Conservation (phyloP, 2,329 filamentous ascomycete genomes). For the Penicillium fuscoglaucum region DNA sequence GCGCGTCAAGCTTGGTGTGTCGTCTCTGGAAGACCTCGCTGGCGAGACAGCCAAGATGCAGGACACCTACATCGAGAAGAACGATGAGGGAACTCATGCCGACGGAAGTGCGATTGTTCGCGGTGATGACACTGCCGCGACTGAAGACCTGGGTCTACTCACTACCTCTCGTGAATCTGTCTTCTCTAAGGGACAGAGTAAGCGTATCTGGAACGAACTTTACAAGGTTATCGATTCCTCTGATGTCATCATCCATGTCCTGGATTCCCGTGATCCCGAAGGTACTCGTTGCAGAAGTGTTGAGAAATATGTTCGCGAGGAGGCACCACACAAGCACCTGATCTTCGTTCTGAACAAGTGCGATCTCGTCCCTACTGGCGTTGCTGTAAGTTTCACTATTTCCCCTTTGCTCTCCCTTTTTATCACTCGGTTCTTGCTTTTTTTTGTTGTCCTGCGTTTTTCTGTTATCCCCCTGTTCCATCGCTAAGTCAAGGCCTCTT, state of each 20-base stretch:
- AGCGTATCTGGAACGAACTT: constrained; percentile 95
- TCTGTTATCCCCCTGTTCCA: constrained; percentile 34
- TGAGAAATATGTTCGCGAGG: constrained; percentile 89
- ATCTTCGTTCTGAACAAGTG: constrained; percentile 89
- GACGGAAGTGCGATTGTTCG: constrained; percentile 66
- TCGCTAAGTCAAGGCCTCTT: constrained; percentile 89
- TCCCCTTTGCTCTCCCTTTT: constrained; percentile 5
- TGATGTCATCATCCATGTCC: constrained; percentile 92
- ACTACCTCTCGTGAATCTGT: constrained; percentile 76
- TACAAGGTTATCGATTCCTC: constrained; percentile 95
- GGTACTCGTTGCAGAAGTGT: constrained; percentile 88
- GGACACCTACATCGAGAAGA: constrained; percentile 74
- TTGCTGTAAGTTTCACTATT: constrained; percentile 75
- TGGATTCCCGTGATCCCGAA: constrained; percentile 84
- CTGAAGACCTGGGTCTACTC: constrained; percentile 33
- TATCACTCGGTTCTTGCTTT: constrained; percentile 5
- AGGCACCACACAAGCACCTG: constrained; percentile 94
- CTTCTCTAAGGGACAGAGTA: constrained; percentile 92
- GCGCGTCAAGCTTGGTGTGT: constrained; percentile 82
- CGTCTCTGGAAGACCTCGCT: constrained; percentile 77
- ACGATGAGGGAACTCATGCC: constrained; percentile 75
- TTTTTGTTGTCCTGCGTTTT: constrained; percentile 23
- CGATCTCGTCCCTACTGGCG: constrained; percentile 86
- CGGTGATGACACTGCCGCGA: constrained; percentile 50
- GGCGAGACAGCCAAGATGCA: constrained; percentile 77